Percentiles rank a stretch among this genome's conserved stretches.
phyloP scores from a whole-genome alignment of 352 stramenopile genomes.

The Phytophthora sp. region DNA sequence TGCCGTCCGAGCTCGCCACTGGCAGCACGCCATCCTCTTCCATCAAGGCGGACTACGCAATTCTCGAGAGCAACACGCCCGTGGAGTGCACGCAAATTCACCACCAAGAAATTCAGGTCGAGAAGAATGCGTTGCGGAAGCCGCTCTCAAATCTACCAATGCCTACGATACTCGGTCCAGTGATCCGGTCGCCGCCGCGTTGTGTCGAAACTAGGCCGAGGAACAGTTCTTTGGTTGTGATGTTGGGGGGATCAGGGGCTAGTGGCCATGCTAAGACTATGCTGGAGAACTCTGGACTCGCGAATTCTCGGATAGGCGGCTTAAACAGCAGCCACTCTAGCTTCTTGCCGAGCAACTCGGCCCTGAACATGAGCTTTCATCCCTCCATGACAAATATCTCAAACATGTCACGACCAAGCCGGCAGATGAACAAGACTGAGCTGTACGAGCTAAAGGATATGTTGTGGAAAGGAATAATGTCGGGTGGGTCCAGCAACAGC shows the following conservation, averaged over 20 bases:
- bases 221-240: slow-evolving; percentile 14
- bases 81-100: slow-evolving; percentile 28
- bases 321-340: slow-evolving; percentile 22
- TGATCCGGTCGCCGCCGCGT: neutral
- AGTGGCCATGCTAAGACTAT: neutral
- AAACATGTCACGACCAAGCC: slow-evolving; percentile 24
- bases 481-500: slow-evolving; percentile 1
- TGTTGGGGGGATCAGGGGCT: slow-evolving; percentile 12
- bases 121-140: neutral
- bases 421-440: slow-evolving; percentile 33
- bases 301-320: neutral
- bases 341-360: slow-evolving; percentile 35
- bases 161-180: slow-evolving; percentile 24
- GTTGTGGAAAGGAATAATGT: slow-evolving; percentile 40
- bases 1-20: neutral
- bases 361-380: slow-evolving; percentile 20
- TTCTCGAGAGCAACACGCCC: slow-evolving; percentile 29
- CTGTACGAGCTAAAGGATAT: slow-evolving; percentile 46
- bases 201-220: slow-evolving; percentile 4
- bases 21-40: slow-evolving; percentile 4
- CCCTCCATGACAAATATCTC: slow-evolving; percentile 9
- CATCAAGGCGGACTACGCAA: slow-evolving; percentile 21
- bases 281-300: neutral
- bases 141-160: slow-evolving; percentile 8
- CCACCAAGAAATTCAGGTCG: neutral